Base-by-base conservation (phyloP, 768 basidiomycete species). In the Suillus clintonianus region DNA sequence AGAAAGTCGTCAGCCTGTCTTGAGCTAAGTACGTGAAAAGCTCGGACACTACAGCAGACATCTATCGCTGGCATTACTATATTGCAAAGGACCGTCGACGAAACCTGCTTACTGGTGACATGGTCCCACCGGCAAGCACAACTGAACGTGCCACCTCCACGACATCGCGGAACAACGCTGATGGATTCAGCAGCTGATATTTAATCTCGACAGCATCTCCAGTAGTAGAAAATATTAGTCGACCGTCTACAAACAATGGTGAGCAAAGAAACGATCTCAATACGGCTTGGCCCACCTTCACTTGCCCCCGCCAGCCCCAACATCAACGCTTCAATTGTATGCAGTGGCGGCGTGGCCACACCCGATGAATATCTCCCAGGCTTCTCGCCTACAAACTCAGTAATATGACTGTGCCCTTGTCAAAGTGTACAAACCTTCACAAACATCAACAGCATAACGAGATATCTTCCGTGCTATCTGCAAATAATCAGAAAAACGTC, bases 121-220 rank as follows among this genome's bases (percentile, higher is more conserved):
- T 98, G 0, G 97, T 99, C 5, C 97, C 97, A 10, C 97, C 97
- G 9, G 97, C 97, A 43, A 99, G 80, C 34, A 99, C 78, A n/a
- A 99, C 89, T 3, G 91, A 85, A 42, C 94, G 80, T 1, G 95
- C 94, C 30, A 83, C 81, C 22, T 94, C 88, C 1, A 94, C 86
- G 7, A 98, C 85, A n/a, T 94, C 91, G 61, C 83, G 80, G 71
- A 99, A 99, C 62, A 89, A 83, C 7, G 92, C 90, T 1, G 93
- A 86, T 2, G 97, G 96, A 70, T 99, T 98, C 27, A 99, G 84
- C 22, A 95, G 87, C 65, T 97, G 92, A 70, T 97, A 99, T 70
- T 91, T 94, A 59, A 98, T 78, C 63, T 90, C 88, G 5, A 92
- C 80, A 75, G 66, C 14, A 4, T 73, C 68, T 13, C 80, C 75